Percentiles rank a stretch among this genome's conserved stretches.
Conservation (phyloP, 176 grass and related monocot genomes). For the Musa acuminata region DNA sequence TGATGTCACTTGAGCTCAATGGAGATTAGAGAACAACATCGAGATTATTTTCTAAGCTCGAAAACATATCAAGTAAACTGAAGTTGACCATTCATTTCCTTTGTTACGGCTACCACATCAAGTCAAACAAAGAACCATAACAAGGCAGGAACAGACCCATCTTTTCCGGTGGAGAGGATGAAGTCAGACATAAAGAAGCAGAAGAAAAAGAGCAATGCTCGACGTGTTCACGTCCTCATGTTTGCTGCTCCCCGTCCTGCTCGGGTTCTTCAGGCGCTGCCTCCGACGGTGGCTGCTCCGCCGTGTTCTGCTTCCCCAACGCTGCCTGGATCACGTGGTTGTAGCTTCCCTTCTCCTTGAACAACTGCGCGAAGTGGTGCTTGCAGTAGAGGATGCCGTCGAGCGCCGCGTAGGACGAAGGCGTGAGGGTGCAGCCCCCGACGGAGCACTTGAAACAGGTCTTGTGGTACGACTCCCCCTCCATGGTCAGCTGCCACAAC, state of each 20-base stretch:
- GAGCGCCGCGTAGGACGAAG: slow-evolving; percentile 74
- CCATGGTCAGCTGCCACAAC: slow-evolving; percentile 55
- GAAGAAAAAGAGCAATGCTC: too few species aligned
- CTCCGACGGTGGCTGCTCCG: slow-evolving; percentile 13
- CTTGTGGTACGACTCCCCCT: slow-evolving; percentile 85
- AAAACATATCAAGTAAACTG: too few species aligned
- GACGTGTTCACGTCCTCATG: background rate
- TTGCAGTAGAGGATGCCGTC: slow-evolving; percentile 90
- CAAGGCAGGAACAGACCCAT: too few species aligned
- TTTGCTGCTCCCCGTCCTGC: background rate
- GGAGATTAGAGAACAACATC: too few species aligned
- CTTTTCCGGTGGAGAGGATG: too few species aligned
- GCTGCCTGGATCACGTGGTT: slow-evolving; percentile 52
- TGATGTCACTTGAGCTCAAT: too few species aligned
- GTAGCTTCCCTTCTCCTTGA: slow-evolving; percentile 98
- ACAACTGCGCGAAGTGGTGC: slow-evolving; percentile 81
- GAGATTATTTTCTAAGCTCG: too few species aligned
- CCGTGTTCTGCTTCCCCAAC: slow-evolving; percentile 35
- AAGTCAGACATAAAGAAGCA: too few species aligned
- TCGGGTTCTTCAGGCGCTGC: background rate
- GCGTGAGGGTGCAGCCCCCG: slow-evolving; percentile 72
- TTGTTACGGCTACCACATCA: too few species aligned
- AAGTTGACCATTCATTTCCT: too few species aligned
- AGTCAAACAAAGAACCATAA: too few species aligned
- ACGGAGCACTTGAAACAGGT: slow-evolving; percentile 87